phyloP scores from a whole-genome alignment of 2,329 filamentous ascomycete species.

The Alternaria arbusti region DNA sequence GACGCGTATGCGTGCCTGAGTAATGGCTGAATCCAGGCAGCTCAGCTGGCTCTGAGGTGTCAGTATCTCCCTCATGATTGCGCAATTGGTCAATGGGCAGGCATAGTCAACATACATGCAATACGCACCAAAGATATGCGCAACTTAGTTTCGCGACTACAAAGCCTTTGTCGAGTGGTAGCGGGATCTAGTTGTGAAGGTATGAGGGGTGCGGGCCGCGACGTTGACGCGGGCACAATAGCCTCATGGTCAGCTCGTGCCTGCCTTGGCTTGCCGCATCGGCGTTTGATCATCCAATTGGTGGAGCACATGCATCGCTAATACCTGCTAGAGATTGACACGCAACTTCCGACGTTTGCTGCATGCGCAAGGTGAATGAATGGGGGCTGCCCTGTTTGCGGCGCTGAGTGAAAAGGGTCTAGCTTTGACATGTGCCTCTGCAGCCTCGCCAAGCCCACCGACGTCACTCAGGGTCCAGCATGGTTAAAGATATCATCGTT shows the following conservation, averaged over 20 bases:
- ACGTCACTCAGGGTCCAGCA: constrained; percentile 28
- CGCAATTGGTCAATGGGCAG: neutral
- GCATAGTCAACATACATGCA: neutral
- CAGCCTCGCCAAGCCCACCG: constrained; percentile 17
- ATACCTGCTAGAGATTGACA: constrained; percentile 3
- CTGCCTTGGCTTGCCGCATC: constrained; percentile 32
- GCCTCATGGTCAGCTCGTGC: constrained; percentile 20
- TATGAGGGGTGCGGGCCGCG: constrained; percentile 20
- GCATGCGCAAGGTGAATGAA: neutral
- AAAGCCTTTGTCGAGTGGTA: neutral
- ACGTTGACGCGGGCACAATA: constrained; percentile 19
- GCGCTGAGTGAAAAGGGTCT: neutral
- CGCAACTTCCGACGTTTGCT: constrained; percentile 9
- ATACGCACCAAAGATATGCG: neutral
- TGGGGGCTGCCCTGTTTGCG: constrained; percentile 5
- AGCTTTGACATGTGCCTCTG: constrained; percentile 2
- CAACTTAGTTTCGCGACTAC: neutral
- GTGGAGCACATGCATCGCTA: constrained; percentile 9
- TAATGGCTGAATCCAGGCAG: constrained; percentile 2
- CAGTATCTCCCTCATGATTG: constrained; percentile 2
- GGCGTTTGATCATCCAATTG: constrained; percentile 27
- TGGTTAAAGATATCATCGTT: neutral
- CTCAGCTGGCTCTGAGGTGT: constrained; percentile 25
- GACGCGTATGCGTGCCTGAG: neutral
- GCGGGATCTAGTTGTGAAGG: constrained; percentile 9